Evolutionary conservation across 2,329 filamentous ascomycete species (phyloP).

Genomic region (Verticillium longisporum): DNA sequence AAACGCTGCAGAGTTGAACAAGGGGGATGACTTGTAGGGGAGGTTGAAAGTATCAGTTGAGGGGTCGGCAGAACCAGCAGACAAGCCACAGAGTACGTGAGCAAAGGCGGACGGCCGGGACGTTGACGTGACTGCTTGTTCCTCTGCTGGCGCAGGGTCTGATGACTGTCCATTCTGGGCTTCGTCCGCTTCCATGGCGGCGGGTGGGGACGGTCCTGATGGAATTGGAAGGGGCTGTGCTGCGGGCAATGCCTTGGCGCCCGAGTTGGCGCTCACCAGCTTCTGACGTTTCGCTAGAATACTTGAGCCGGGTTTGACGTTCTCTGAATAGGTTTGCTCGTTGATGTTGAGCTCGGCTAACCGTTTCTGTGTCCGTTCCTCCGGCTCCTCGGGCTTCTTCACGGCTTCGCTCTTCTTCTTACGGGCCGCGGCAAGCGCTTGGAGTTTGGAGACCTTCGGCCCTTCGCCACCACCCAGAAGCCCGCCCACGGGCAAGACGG

Average conservation of each 20-base stretch:
- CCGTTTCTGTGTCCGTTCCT: slow-evolving; percentile 21
- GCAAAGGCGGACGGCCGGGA: slow-evolving; percentile 51
- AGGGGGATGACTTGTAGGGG: slow-evolving; percentile 43
- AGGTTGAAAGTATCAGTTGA: slow-evolving; percentile 28
- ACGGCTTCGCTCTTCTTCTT: slow-evolving; percentile 74
- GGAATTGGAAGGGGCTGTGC: neutral
- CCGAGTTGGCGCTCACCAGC: slow-evolving; percentile 6
- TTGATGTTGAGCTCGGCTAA: slow-evolving; percentile 14
- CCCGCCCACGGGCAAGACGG: slow-evolving; percentile 48
- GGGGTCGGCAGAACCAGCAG: slow-evolving; percentile 18
- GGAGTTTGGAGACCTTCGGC: slow-evolving; percentile 80
- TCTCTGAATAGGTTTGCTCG: slow-evolving; percentile 14
- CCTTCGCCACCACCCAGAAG: slow-evolving; percentile 69
- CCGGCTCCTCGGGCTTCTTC: slow-evolving; percentile 20
- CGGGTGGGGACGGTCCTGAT: neutral
- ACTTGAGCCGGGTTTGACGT: slow-evolving; percentile 8
- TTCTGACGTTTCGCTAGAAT: slow-evolving; percentile 15
- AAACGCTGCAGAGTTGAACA: slow-evolving; percentile 58
- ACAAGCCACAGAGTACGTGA: slow-evolving; percentile 38
- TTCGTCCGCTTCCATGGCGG: slow-evolving; percentile 7
- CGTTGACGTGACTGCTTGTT: neutral
- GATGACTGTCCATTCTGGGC: neutral
- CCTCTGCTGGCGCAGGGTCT: neutral
- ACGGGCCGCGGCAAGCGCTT: slow-evolving; percentile 77
- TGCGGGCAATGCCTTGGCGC: neutral